phyloP scores from a whole-genome alignment of 768 basidiomycete genomes.

The Roridomyces roridus region DNA sequence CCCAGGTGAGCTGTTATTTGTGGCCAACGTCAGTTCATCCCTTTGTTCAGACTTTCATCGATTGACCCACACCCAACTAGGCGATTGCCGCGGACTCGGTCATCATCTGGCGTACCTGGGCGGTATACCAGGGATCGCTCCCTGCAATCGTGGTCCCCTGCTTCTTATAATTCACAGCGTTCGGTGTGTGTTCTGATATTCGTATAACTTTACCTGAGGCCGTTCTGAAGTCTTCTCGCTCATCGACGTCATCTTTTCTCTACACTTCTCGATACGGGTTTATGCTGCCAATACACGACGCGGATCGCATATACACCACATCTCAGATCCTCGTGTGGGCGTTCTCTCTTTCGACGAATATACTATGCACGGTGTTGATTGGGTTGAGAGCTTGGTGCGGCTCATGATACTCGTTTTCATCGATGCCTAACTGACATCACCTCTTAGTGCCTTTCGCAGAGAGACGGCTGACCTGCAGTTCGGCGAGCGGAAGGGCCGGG shows the following conservation, averaged over 20 bases:
- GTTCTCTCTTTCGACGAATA: slow-evolving; percentile 4
- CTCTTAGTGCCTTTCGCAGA: slow-evolving; percentile 6
- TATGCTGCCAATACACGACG: slow-evolving; percentile 1
- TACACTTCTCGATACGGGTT: not conserved
- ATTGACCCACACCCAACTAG: not conserved
- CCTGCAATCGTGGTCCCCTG: slow-evolving; percentile 8
- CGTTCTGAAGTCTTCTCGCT: slow-evolving; percentile 6
- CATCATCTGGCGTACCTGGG: slow-evolving; percentile 14
- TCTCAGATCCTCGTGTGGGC: slow-evolving; percentile 5
- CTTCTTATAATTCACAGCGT: slow-evolving; percentile 1
- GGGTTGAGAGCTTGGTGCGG: slow-evolving; percentile 8
- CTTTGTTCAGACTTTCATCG: not conserved
- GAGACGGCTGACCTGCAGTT: not conserved
- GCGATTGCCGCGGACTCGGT: slow-evolving; percentile 6
- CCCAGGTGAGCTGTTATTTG: slow-evolving; percentile 1
- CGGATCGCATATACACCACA: not conserved
- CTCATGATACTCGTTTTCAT: not conserved
- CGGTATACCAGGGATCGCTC: slow-evolving; percentile 2
- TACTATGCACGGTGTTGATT: slow-evolving; percentile 3
- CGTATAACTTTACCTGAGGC: too few relatives aligned
- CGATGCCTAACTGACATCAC: not conserved
- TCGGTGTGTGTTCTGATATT: not conserved
- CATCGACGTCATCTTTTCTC: slow-evolving; percentile 4
- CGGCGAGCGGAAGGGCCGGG: not conserved
- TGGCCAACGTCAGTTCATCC: slow-evolving; percentile 1